Evolutionary conservation across 2,329 filamentous ascomycete species (phyloP), one percentile per base, ranked within the genome.

Genomic region (Aspergillus flavus): DNA sequence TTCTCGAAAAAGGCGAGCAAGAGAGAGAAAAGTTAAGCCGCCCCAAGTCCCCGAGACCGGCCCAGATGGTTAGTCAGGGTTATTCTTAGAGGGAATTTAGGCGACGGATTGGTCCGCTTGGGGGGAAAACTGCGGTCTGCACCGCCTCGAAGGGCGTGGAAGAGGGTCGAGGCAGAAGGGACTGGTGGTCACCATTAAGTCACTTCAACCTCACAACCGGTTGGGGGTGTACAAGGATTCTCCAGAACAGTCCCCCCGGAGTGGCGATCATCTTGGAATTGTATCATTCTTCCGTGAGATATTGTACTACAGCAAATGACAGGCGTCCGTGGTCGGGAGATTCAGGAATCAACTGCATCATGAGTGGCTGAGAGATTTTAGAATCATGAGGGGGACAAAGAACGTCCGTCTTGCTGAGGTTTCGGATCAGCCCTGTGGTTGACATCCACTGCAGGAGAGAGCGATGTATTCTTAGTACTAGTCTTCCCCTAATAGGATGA

Each of bases 271-370:
- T 52, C 41, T 61, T 57, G 45, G 61, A 30, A 26, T 54, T 53
- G 43, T 34, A 48, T 57, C 46, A 45, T 45, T 41, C 28, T 54
- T 26, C 50, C 19, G 57, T 36, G 34, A 32, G 30, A 45, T 28
- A 54, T 26, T 41, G 26, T 48, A n/a, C 43, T 39, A 43, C 50
- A 64, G 64, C 69, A 71, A 72, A 73, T 73, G 60, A 67, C 53
- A 64, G 59, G 62, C 53, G 53, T 66, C 61, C 59, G 57, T 66
- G 65, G 52, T 75, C 74, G 74, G 74, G 69, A 69, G 66, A 67
- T 72, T 75, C 72, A 76, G 74, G 74, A 69, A 74, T 70, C 64
- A 39, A 61, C 45, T 61, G 61, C 39, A 59, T 59, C 59, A 48
- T 60, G 43, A 68, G 64, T 71, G 65, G 69, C 64, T 66, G 64